Percentiles rank a stretch among this genome's conserved stretches.
phyloP scores from a whole-genome alignment of 1,284 basidiomycete species.

The Trametes hirsuta region DNA sequence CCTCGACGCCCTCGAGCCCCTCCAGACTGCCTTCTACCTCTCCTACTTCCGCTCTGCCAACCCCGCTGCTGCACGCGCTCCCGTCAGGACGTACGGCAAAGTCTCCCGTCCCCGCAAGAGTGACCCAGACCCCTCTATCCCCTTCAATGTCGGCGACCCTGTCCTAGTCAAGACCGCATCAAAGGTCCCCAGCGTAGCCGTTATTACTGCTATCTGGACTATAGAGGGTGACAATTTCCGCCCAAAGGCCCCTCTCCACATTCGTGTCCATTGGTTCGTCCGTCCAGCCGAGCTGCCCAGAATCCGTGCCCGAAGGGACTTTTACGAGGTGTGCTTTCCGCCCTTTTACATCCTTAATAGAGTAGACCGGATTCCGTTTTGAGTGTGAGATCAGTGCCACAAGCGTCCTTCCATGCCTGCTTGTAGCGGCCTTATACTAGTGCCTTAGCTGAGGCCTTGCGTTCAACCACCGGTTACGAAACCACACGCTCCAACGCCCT shows the following conservation, averaged over 20 bases:
- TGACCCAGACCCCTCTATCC: neutral
- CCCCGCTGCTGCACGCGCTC: neutral
- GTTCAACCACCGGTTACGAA: neutral
- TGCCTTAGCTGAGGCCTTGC: too few relatives aligned
- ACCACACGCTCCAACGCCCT: neutral
- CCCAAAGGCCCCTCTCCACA: constrained; percentile 42
- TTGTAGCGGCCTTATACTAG: too few relatives aligned
- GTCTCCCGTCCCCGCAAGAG: constrained; percentile 8
- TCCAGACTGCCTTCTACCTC: constrained; percentile 31
- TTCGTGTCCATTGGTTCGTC: constrained; percentile 74
- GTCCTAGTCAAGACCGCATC: constrained; percentile 61
- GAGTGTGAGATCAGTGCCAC: too few relatives aligned
- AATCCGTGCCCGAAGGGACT: constrained; percentile 57
- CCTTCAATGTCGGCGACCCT: constrained; percentile 62
- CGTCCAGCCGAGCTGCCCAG: constrained; percentile 61
- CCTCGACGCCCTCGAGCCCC: constrained; percentile 7
- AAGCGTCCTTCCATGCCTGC: too few relatives aligned
- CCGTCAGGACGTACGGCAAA: constrained; percentile 22
- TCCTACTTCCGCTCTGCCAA: constrained; percentile 13
- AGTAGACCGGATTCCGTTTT: too few relatives aligned
- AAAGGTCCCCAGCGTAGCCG: constrained; percentile 61
- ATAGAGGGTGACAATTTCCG: constrained; percentile 35
- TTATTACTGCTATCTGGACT: constrained; percentile 71
- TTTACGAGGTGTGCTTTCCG: constrained; percentile 50
- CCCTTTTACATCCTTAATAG: too few relatives aligned